Conservation (phyloP, 805 yeast species). For the Starmera caribaea region DNA sequence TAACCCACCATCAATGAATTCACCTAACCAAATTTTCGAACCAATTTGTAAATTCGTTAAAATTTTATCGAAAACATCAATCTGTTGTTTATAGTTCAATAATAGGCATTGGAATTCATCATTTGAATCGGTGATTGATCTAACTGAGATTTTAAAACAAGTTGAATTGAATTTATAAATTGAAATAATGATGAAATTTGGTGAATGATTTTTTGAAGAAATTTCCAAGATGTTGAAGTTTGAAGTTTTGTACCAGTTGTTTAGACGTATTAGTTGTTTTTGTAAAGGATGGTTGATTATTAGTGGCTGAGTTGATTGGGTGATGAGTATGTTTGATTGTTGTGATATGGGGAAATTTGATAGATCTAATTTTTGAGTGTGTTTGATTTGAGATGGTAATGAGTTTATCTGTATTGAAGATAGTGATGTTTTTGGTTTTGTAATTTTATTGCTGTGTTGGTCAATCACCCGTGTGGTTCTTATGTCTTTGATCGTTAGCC, state of each 20-base stretch:
- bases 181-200: no score
- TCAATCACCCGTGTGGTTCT: no score
- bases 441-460: no score
- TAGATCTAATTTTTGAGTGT: neutral
- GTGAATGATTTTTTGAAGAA: no score
- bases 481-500: no score
- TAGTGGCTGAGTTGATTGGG: slow-evolving; percentile 1
- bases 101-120: neutral
- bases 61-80: neutral
- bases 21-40: neutral
- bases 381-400: no score
- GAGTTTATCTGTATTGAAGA: no score
- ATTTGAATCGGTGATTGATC: no score
- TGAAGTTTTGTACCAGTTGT: slow-evolving; percentile 13
- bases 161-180: no score
- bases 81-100: neutral
- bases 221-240: neutral
- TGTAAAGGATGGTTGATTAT: slow-evolving; percentile 1
- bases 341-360: neutral
- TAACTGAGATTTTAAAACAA: no score
- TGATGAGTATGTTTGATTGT: neutral
- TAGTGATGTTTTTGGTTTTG: no score
- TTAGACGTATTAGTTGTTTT: slow-evolving; percentile 10
- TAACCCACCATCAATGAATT: neutral
- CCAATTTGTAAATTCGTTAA: neutral